Base-by-base conservation (phyloP, 345 rosid species). In the rapeseed (Brassica napus) region DNA sequence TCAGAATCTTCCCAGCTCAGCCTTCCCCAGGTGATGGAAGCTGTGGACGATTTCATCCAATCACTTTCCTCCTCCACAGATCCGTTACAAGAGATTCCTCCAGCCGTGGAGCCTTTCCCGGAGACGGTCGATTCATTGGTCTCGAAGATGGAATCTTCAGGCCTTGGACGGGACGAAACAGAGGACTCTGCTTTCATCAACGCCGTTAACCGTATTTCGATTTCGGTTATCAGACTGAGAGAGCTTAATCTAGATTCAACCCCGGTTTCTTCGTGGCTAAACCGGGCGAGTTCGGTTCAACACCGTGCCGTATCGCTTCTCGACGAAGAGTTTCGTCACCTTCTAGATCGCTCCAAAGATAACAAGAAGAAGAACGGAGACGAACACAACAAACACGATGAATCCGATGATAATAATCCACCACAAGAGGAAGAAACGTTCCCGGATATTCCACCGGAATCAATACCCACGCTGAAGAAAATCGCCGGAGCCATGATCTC, bases 291-390 rank as follows among this genome's bases (percentile, higher is more conserved):
- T 68, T 71, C 77, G 8, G 84, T 86, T 71, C 84, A 86, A 1
- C 91, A 90, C 5, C 83, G 87, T 11, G 89, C 93, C 35, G 86
- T 90, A 76, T 77, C 88, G 6, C 84, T 82, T 62, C 82, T 87
- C 65, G 97, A 89, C 44, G 91, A 90, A n/a, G 91, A 90, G 77
- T 85, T 90, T 44, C 88, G 94, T 34, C 64, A 73, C 47, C 84
- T 89, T 34, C 85, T 94, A 4, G 90, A 90, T 10, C 82, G 77
- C 11, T 74, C 79, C 47, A 60, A 59, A 55, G 70, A 79, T 59
- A 18, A 23, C 3, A 72, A 61, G 28, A 79, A 76, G 69, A 66
- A 57, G 12, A 49, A 37, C 39, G 31, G 10, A 59, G 82, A 70
- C 2, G 49, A 60, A 2, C 80, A 8, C 8, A 66, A 8, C 12